phyloP scores from a whole-genome alignment of 352 stramenopile species.

The Phytophthora kernoviae region DNA sequence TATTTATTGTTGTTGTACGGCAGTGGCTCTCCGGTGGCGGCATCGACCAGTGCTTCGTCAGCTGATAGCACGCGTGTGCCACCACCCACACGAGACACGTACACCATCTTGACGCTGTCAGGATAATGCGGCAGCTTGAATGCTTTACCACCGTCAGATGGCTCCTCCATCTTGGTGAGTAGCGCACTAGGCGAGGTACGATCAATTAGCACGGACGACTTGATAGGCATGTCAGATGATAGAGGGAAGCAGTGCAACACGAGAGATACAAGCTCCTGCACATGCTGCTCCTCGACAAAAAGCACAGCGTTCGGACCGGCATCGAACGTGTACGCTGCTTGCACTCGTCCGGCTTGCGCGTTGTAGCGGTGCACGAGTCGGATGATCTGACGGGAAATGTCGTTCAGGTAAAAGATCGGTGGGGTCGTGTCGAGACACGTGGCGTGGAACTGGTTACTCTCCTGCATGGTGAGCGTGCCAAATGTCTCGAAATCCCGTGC shows the following conservation, averaged over 20 bases:
- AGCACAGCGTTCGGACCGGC: slow-evolving; percentile 98
- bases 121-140: slow-evolving; percentile 25
- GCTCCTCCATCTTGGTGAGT: slow-evolving; percentile 23
- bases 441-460: slow-evolving; percentile 99
- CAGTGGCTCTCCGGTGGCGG: slow-evolving; percentile 41
- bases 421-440: slow-evolving; percentile 98
- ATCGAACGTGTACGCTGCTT: slow-evolving; percentile 98
- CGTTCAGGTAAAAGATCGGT: slow-evolving; percentile 99
- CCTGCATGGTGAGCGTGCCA: slow-evolving; percentile 97
- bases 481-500: slow-evolving; percentile 95
- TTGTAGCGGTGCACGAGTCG: slow-evolving; percentile 96
- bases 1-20: slow-evolving; percentile 14
- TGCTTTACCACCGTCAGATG: slow-evolving; percentile 9
- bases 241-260: slow-evolving; percentile 59
- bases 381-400: slow-evolving; percentile 85
- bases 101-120: slow-evolving; percentile 67
- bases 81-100: slow-evolving; percentile 65
- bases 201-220: slow-evolving; percentile 36
- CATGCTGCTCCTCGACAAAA: slow-evolving; percentile 79
- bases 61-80: slow-evolving; percentile 44
- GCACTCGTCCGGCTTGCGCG: slow-evolving; percentile 57
- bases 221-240: slow-evolving; percentile 34
- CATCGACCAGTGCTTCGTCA: slow-evolving; percentile 56
- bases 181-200: slow-evolving; percentile 22
- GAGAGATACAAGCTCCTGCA: slow-evolving; percentile 63